Base-by-base conservation (phyloP, 2,329 filamentous ascomycete species). In the Dendryphion nanum region DNA sequence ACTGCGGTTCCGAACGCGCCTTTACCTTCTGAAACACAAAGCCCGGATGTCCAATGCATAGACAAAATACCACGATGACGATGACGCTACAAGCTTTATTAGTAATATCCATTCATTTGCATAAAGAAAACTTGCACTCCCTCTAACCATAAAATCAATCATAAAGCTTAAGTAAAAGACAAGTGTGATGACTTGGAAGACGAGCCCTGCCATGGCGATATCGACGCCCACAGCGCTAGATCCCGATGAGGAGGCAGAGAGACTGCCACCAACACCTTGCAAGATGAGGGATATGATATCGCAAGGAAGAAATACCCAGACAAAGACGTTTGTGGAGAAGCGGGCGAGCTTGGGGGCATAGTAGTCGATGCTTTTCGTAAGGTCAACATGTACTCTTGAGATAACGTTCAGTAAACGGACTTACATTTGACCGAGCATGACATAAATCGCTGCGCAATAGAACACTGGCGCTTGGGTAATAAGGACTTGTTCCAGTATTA, bases 371-470 rank as follows among this genome's bases (percentile, higher is more conserved):
- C 10, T 13, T n/a, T 14, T n/a, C 8, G 29, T 14, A 8, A 13
- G 8, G 26, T 35, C 33, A 4, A 28, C 18, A 3, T 14, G 24
- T 6, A 15, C 14, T 40, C 15, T 33, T 40, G 2, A n/a, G n/a
- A 31, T 4, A 15, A 15, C 13, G 29, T 31, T 17, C 12, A 16
- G 23, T 26, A 26, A 34, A 18, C 3, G 21, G 23, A 45, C 45
- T 13, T 37, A 47, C 45, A 41, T 5, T 30, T 33, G 37, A 1
- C 42, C 17, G 13, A 48, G 32, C 6, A 41, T 31, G 6, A 45
- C 37, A 21, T 48, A 48, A 1, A 48, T 37, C 0, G 45, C 45
- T 4, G 45, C 45, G 33, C 39, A 45, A 35, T 38, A 48, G 45
- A 42, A 45, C 6, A 48, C 32, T 0, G 45, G 45, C 3, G 42